Conservation (phyloP, 75 land plant species). For the Cryptomeria japonica region DNA sequence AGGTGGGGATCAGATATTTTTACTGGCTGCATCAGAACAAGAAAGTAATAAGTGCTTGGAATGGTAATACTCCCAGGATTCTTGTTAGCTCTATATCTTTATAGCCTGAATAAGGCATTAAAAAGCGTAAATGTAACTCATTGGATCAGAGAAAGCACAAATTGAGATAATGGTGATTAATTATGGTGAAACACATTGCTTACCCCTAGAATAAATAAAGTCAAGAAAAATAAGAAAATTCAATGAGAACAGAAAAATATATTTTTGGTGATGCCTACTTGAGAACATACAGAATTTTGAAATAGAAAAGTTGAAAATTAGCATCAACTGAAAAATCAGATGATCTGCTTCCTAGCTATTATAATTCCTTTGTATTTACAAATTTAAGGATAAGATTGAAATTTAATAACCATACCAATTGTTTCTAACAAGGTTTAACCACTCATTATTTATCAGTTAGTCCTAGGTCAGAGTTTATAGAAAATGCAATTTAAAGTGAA, state of each 20-base stretch:
- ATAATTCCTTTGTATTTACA: too few relatives aligned
- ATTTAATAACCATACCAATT: too few relatives aligned
- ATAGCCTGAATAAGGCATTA: neutral
- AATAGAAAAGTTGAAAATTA: neutral
- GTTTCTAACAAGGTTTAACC: too few relatives aligned
- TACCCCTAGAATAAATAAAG: neutral
- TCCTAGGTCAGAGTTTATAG: too few relatives aligned
- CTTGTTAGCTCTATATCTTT: neutral
- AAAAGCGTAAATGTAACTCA: neutral
- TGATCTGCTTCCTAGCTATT: too few relatives aligned
- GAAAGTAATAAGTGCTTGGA: neutral
- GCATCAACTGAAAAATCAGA: neutral
- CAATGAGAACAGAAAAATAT: neutral
- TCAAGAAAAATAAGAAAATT: neutral
- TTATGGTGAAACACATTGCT: neutral
- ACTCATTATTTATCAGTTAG: too few relatives aligned
- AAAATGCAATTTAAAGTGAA: too few relatives aligned
- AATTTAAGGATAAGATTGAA: too few relatives aligned
- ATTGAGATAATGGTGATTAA: neutral
- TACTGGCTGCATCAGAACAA: conserved; percentile 66
- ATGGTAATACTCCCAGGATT: neutral
- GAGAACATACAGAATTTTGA: neutral
- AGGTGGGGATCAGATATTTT: conserved; percentile 89
- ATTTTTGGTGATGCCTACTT: neutral
- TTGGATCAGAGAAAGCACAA: neutral